These are phyloP conservation scores for Cinnamomum chago DNA, from an alignment of 164 flowering plant genomes.

Conservation along the genomic window DNA sequence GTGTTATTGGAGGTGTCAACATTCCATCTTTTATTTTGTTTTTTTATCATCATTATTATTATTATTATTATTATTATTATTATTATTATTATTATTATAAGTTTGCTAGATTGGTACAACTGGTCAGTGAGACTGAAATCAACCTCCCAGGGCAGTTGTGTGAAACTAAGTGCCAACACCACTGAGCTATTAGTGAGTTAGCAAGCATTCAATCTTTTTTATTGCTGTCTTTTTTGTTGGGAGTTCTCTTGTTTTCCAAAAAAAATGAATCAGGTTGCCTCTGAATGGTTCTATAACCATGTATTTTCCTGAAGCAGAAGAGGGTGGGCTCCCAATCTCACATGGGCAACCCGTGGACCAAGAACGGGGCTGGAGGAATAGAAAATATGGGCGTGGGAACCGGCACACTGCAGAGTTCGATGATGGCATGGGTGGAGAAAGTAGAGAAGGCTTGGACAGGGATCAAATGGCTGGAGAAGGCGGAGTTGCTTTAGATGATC, in stretches of 20 bases:
- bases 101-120: background rate
- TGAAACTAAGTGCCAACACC: background rate
- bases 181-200: background rate
- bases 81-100: too few species aligned
- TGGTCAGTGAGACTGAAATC: background rate
- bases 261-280: background rate
- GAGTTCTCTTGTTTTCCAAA: background rate
- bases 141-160: too few species aligned
- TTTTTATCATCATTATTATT: too few species aligned
- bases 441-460: constrained; percentile 19
- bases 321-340: constrained; percentile 31
- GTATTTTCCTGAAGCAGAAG: constrained; percentile 25
- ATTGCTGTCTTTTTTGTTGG: background rate
- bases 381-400: constrained; percentile 16
- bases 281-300: background rate
- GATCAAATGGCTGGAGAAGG: constrained; percentile 18
- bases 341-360: constrained; percentile 37
- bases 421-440: constrained; percentile 14
- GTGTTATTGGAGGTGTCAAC: too few species aligned
- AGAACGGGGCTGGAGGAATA: constrained; percentile 26
- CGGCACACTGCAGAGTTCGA: constrained; percentile 7
- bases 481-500: constrained; percentile 18
- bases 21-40: too few species aligned
- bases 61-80: too few species aligned
- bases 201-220: too few species aligned